Evolutionary conservation across 306 rosid genomes (phyloP), one percentile per base, ranked within the genome.

Genomic region (Gynostemma pentaphyllum): DNA sequence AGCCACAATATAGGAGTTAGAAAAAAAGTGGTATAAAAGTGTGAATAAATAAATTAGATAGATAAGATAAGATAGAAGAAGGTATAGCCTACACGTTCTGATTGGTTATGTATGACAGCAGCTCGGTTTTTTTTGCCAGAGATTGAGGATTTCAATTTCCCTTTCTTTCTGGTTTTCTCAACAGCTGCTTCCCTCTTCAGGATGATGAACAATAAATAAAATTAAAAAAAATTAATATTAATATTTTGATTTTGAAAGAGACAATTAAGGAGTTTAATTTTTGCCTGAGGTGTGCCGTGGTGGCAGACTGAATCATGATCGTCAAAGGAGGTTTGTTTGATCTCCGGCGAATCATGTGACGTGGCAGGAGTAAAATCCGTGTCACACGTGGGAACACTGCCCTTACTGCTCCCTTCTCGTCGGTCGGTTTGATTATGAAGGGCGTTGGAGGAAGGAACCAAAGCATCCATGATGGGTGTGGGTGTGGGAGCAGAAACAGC

Each of bases 41-140:
- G n/a, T n/a, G n/a, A n/a, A n/a, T n/a, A n/a, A n/a, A n/a, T n/a
- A n/a, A n/a, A n/a, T n/a, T n/a, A n/a, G n/a, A n/a, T n/a, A n/a
- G n/a, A n/a, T n/a, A n/a, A n/a, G n/a, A n/a, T n/a, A 8, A 9
- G 18, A 39, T 3, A 26, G 28, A 68, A 13, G 0, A 4, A 26
- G 13, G 12, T 24, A 2, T 18, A 12, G 32, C 76, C 61, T 54
- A 92, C 99, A 27, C 96, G 85, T 81, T 92, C 99, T n/a, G 99
- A 92, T 64, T 88, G 95, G 65, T 92, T 92, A 78, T 92, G 99
- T 53, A 86, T 78, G 4, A 87, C 90, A 21, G 95, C 96, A 37
- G 95, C 96, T 69, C 96, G 79, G 26, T 90, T 83, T 73, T 96
- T 75, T 78, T 86, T 92, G 1, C 83, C 78, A 45, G 83, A 92